Evolutionary conservation across 306 rosid species (phyloP).

Genomic region (Cajanus cajan): DNA sequence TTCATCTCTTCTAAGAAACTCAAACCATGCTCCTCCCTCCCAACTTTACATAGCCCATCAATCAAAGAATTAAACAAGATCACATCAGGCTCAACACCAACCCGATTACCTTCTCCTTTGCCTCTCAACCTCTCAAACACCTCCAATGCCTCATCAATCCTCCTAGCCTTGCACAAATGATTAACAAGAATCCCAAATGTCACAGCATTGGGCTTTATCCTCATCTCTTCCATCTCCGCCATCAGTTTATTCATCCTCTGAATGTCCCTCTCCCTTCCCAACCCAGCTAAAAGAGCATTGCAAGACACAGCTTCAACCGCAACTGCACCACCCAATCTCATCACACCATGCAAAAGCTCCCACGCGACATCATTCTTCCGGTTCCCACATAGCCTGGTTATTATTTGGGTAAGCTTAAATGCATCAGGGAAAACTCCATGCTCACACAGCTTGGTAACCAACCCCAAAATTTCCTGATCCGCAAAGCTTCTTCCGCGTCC

Average conservation of each 20-base stretch:
- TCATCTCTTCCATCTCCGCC: constrained; percentile 63
- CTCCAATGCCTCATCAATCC: constrained; percentile 63
- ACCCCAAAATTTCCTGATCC: constrained; percentile 47
- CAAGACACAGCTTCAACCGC: constrained; percentile 55
- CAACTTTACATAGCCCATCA: constrained; percentile 83
- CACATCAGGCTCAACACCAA: constrained; percentile 58
- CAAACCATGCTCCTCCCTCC: constrained; percentile 77
- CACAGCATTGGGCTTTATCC: constrained; percentile 50
- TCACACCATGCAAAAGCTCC: constrained; percentile 56
- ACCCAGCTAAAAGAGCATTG: constrained; percentile 66
- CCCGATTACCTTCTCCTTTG: constrained; percentile 25
- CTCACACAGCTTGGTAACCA: constrained; percentile 52
- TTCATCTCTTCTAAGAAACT: constrained; percentile 67
- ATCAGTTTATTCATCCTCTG: constrained; percentile 61
- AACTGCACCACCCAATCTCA: constrained; percentile 53
- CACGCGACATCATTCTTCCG: constrained; percentile 53
- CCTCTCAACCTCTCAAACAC: constrained; percentile 58
- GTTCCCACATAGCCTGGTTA: constrained; percentile 51
- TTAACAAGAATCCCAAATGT: constrained; percentile 71
- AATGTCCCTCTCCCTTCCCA: constrained; percentile 50
- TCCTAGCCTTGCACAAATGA: constrained; percentile 66
- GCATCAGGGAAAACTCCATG: constrained; percentile 50
- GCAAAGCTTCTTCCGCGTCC: constrained; percentile 32
- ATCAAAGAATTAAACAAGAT: constrained; percentile 64
- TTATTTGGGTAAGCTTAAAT: constrained; percentile 51